Base-by-base conservation (phyloP, 2,329 filamentous ascomycete species). In the Arthrobotrys iridis region DNA sequence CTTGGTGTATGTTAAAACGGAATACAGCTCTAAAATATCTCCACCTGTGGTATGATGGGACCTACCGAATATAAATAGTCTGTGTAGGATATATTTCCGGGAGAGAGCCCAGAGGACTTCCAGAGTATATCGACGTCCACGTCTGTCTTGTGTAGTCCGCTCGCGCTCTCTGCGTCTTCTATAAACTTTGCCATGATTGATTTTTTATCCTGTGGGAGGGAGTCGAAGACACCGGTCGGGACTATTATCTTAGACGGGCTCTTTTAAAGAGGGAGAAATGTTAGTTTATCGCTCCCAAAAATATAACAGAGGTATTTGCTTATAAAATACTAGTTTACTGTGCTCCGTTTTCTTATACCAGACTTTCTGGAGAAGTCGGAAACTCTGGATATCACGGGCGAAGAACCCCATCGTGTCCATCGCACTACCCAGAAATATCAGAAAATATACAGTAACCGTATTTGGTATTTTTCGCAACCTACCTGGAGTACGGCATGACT, bases 401-500 rank as follows among this genome's bases (percentile, higher is more conserved):
- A 77, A 77, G 50, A 77, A 77, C 0, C 77, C 77, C 20, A 77
- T 46, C 0, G 77, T 77, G 41, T 77, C 77, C 30, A 77, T 40
- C 8, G 37, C 33, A 11, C 77, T 77, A 37, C 5, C 30, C 26
- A 5, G 18, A 4, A 48, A 4, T 26, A 7, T 35, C 6, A 57
- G 45, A 13, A 50, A 57, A 22, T 11, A 4, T 24, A 8, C 30
- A 45, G 13, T 24, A n/a, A n/a, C 3, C 13, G 26, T 33, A 28
- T 4, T 22, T 37, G 15, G 6, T 2, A 37, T 15, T 37, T n/a
- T n/a, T 40, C 33, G 35, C 18, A 37, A 35, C 68, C 20, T 22
- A 77, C 77, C 62, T 55, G 10, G 74, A 77, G 7, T 68, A 73
- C 18, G 74, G 74, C 77, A 77, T 75, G 15, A 77, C 68, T 3